Base-by-base conservation (phyloP, 192 early-diverging fungal genomes). In the Gorgonomyces haynaldii region DNA sequence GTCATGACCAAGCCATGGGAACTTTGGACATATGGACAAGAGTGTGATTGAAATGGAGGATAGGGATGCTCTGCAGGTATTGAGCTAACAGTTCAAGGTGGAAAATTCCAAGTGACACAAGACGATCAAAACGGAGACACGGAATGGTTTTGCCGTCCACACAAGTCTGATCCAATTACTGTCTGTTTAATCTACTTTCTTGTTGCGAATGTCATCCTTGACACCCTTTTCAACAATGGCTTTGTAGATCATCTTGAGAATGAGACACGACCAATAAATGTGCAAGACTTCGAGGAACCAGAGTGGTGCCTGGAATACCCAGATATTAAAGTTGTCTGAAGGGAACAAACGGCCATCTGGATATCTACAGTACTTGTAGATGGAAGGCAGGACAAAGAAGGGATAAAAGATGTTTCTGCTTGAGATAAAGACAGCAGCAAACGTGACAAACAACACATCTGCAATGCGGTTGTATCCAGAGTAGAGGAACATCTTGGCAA, bases 401-500 rank as follows among this genome's bases (percentile, higher is more conserved):
- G 62, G 62, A 38, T 53, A 65, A 7, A 61, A 27, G n/a, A 26
- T 42, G 23, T 61, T 61, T 12, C 62, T 51, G 15, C 54, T 56
- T 4, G 26, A 13, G 24, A 65, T 61, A 30, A 65, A 65, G 21
- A 50, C 48, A 7, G 40, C 19, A 12, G 62, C 56, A 57, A 65
- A 65, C 1, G 36, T 17, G 9, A 25, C 62, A 45, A 65, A 65
- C 20, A 60, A 24, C 22, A 31, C 44, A 53, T 65, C 56, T 4
- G 62, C 62, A 17, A 52, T 26, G 52, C 55, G 29, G 26, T 31
- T 15, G 25, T 54, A 47, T 23, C 58, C 58, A 9, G 59, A 15
- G 41, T 73, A 73, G 29, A 73, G 40, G 5, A 38, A 42, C 42
- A 61, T 53, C 39, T 73, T 73, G 3, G 70, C 70, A 29, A 66